Evolutionary conservation across 805 yeast species (phyloP), one percentile per base, ranked within the genome.

Genomic region (Komagataella ulmi): DNA sequence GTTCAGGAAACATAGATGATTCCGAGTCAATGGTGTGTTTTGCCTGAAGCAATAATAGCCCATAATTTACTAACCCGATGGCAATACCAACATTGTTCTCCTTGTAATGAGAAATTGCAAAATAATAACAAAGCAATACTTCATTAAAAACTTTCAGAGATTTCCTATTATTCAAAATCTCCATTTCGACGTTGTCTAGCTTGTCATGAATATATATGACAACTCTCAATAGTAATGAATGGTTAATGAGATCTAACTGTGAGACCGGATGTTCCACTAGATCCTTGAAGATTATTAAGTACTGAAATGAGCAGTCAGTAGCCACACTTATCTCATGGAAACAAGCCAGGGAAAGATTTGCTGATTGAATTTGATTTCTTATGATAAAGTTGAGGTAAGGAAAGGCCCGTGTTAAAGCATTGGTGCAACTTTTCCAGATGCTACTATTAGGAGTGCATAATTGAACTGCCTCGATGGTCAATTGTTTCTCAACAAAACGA

Each of bases 51-150:
- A 55, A 53, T 3, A 59, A 51, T 8, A 64, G 54, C 1, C 56
- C 64, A 47, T 59, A 62, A 30, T 58, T 56, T 17, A 58, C 52
- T n/a, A 63, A 52, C 4, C 65, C 62, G 7, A 63, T 48, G 1
- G 66, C 51, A 14, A 57, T 24, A 2, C 67, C 68, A 5, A 61
- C 17, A 23, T 59, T 54, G 44, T 57, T 53, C 14, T 57, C 55
- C 49, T 54, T 55, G 52, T 64, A 64, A 24, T 56, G 49, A n/a
- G 59, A 57, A n/a, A 64, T 48, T 21, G 59, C 54, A 21, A 54
- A 48, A 46, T 60, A 65, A 53, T 61, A 63, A 46, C 64, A 60
- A 17, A 51, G 45, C 7, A 44, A 48, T 10, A 47, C 23, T 17
- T 24, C 44, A 6, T 51, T 46, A 17, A 48, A 24, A 14, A 44